phyloP scores from a whole-genome alignment of 305 asterid genomes.

The Ilex paraguariensis region DNA sequence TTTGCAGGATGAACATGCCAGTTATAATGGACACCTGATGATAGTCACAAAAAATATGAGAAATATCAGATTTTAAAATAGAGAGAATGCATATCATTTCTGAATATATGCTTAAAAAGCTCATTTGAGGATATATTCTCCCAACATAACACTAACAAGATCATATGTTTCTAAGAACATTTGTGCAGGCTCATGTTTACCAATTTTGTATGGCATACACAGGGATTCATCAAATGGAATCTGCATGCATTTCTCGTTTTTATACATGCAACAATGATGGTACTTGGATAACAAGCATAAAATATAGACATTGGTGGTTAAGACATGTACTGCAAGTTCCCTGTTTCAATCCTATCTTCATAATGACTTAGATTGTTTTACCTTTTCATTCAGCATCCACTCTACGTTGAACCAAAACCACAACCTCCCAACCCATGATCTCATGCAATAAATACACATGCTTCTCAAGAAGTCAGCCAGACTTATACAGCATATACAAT shows the following conservation, averaged over 20 bases:
- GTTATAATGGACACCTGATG: slow-evolving; percentile 67
- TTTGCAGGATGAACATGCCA: slow-evolving; percentile 74
- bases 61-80: background rate
- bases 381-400: too few relatives aligned
- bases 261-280: background rate
- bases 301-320: too few relatives aligned
- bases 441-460: too few relatives aligned
- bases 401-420: too few relatives aligned
- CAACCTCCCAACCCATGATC: too few relatives aligned
- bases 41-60: slow-evolving; percentile 1
- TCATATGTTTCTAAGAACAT: background rate
- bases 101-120: background rate
- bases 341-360: too few relatives aligned
- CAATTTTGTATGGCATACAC: background rate
- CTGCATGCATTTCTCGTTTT: too few relatives aligned
- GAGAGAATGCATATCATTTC: background rate
- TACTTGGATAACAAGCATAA: too few relatives aligned
- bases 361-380: too few relatives aligned
- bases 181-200: background rate
- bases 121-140: background rate
- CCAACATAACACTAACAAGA: background rate
- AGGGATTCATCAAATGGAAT: too few relatives aligned
- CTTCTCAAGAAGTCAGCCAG: background rate
- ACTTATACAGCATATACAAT: background rate
- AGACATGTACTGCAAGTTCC: too few relatives aligned